Base-by-base conservation (phyloP, 1,284 basidiomycete species). In the Marasmius tenuissimus region DNA sequence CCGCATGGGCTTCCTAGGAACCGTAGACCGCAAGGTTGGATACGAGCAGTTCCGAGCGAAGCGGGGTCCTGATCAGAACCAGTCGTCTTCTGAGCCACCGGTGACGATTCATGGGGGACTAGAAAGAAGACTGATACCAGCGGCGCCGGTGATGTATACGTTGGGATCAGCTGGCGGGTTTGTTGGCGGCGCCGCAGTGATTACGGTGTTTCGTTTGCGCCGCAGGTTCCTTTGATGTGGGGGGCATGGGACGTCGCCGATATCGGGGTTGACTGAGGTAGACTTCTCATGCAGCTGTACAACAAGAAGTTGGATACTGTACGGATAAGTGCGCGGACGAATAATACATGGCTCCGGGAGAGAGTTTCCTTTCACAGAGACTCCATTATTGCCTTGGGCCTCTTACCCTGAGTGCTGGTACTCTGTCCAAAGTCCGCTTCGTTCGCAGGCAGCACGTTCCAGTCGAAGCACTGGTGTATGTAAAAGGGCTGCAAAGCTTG, bases 1-100 rank as follows among this genome's bases (percentile, higher is more conserved):
- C 1, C 65, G 69, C 40, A 75, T 87, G 45, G 84, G 84, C 34
- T 73, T 88, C 11, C 67, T 81, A 62, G 76, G 75, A 57, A 71
- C 80, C 45, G 86, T 83, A 1, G 75, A 86, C 62, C 67, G 77
- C 2, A 61, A 66, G 1, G 40, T 69, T 3, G 74, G 83, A 9
- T 65, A 81, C 39, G 61, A 58, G 11, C 72, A 77, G 18, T 86
- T 87, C 64, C 74, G 74, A 61, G 61, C 66, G 10, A 69, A 69
- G 47, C 79, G 84, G 27, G 85, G 85, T 45, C 65, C 71, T n/a
- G 83, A 85, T 63, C 54, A 70, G 16, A 71, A 74, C 7, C 68
- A 73, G 11, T 68, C 63, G 33, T 68, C 70, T 27, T 27, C 27
- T 18, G 69, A 47, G 69, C 63, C 55, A 35, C 49, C 39, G 33